phyloP scores from a whole-genome alignment of 1,139 yeast genomes.

The Saccharomyces hybrid region DNA sequence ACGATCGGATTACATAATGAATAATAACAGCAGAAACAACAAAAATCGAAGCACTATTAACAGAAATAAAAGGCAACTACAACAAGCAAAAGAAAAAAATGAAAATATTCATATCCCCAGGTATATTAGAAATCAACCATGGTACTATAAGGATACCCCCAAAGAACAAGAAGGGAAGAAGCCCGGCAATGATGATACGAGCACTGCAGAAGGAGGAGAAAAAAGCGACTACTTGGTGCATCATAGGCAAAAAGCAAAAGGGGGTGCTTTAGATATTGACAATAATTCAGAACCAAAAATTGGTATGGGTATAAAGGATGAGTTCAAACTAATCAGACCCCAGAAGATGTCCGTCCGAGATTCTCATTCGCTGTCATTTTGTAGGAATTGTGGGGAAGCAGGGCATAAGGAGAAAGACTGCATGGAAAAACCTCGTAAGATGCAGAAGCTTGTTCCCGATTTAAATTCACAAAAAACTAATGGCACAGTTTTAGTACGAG shows the following conservation, averaged over 20 bases:
- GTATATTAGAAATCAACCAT: slow-evolving; percentile 29
- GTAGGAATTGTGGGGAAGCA: slow-evolving; percentile 24
- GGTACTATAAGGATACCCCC: slow-evolving; percentile 21
- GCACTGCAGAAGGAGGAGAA: slow-evolving; percentile 4
- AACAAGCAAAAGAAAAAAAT: slow-evolving; percentile 3
- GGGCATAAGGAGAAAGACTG: slow-evolving; percentile 25
- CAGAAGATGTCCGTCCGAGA: background rate
- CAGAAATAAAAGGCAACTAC: background rate
- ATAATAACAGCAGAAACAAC: background rate
- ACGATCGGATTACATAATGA: background rate
- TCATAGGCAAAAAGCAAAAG: slow-evolving; percentile 23
- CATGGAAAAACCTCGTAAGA: slow-evolving; percentile 24
- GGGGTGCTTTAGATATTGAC: slow-evolving; percentile 21
- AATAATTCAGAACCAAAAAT: slow-evolving; percentile 26
- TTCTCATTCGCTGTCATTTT: slow-evolving; percentile 5
- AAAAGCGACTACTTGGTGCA: slow-evolving; percentile 25
- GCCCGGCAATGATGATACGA: background rate
- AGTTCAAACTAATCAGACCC: slow-evolving; percentile 8
- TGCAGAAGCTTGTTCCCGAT: background rate
- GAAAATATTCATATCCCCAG: slow-evolving; percentile 29
- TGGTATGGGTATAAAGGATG: slow-evolving; percentile 27
- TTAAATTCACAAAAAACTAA: background rate
- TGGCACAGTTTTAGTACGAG: slow-evolving; percentile 7
- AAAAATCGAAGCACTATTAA: background rate
- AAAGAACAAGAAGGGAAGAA: background rate